These are phyloP conservation scores for Yamadazyma philogaea DNA, from an alignment of 805 yeast species.

Conservation along the genomic window DNA sequence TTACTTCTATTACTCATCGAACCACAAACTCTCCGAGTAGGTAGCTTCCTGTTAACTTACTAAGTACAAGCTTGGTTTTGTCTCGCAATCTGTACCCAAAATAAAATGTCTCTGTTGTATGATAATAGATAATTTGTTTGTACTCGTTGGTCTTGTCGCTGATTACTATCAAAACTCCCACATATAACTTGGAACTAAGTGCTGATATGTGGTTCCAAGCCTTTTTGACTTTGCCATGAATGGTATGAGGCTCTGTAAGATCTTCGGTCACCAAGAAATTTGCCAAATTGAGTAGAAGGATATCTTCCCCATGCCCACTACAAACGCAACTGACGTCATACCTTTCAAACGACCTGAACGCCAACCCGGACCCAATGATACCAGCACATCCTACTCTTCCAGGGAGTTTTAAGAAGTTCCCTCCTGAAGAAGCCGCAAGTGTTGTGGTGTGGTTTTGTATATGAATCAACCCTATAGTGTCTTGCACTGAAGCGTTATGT, in stretches of 20 bases:
- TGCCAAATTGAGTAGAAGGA: constrained; percentile 43
- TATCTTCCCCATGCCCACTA: constrained; percentile 59
- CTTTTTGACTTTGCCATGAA: neutral
- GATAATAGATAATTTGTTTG: constrained; percentile 29
- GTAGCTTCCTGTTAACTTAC: constrained; percentile 20
- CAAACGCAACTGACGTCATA: constrained; percentile 36
- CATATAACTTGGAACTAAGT: constrained; percentile 18
- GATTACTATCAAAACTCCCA: constrained; percentile 29
- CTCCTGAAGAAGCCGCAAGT: constrained; percentile 50
- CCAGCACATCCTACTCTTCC: constrained; percentile 58
- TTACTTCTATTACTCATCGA: neutral
- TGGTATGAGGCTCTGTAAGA: neutral
- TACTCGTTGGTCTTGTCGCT: constrained; percentile 9
- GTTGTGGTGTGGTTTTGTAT: constrained; percentile 12
- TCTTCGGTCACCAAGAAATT: constrained; percentile 14
- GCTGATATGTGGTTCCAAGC: constrained; percentile 1
- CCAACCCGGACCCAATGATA: constrained; percentile 45
- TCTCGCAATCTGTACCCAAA: constrained; percentile 23
- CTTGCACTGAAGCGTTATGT: constrained; percentile 23
- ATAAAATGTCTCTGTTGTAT: constrained; percentile 36
- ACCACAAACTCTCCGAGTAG: constrained; percentile 25
- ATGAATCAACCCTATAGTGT: constrained; percentile 46
- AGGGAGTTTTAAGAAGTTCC: constrained; percentile 46
- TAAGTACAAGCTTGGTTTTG: constrained; percentile 22
- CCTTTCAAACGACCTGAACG: constrained; percentile 17